A percentile compares a stretch with the other conserved stretches of the same genome.
Conservation (phyloP, 371 early-diverging fungal species). For the Saksenaea oblongispora region DNA sequence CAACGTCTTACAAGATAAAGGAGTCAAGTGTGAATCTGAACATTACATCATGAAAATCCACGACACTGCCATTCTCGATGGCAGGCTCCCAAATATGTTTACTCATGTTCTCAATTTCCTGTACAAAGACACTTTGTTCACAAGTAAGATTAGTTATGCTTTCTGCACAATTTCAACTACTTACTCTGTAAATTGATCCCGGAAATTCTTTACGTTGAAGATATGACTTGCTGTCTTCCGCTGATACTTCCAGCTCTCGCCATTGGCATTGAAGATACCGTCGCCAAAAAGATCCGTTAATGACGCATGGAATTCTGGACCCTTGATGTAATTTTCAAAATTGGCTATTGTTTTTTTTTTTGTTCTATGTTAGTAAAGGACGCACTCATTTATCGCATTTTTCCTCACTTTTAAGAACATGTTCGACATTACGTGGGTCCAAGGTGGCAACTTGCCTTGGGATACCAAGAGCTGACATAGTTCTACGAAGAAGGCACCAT, state of each 20-base stretch:
- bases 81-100: conserved; percentile 33
- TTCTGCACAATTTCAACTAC: neutral
- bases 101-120: conserved; percentile 34
- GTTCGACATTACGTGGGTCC: conserved; percentile 27
- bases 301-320: conserved; percentile 31
- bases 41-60: conserved; percentile 49
- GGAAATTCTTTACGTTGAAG: conserved; percentile 58
- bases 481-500: neutral
- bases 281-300: conserved; percentile 32
- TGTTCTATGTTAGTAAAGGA: neutral
- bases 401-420: conserved; percentile 26
- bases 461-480: conserved; percentile 20
- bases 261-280: conserved; percentile 50
- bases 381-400: neutral
- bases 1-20: conserved; percentile 41
- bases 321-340: conserved; percentile 42
- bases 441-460: conserved; percentile 24
- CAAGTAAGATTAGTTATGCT: neutral
- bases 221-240: conserved; percentile 52
- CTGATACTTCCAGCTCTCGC: conserved; percentile 48
- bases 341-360: conserved; percentile 15
- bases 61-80: conserved; percentile 25
- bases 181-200: conserved; percentile 50
- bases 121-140: conserved; percentile 43
- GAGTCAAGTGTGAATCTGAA: conserved; percentile 52